Base-by-base conservation (phyloP, 2,329 filamentous ascomycete genomes). In the Cucurbitaria berberidis region DNA sequence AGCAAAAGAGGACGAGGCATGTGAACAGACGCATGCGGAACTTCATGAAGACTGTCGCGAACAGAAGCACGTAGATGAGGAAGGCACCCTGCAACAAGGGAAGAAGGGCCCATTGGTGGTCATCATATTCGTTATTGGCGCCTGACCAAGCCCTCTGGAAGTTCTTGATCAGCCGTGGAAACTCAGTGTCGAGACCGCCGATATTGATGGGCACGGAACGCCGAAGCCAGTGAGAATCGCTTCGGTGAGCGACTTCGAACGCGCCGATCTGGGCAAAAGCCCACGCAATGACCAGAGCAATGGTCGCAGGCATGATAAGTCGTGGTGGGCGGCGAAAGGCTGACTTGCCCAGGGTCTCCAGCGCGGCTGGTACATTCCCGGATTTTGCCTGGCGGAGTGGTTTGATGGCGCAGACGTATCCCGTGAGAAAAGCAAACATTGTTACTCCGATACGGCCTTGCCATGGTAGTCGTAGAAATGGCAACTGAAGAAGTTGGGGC, bases 371-470 rank as follows among this genome's bases (percentile, higher is more conserved):
- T 24, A 68, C 59, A 58, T 83, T 78, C 35, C 78, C 77, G 8
- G 77, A 74, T 29, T 80, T 78, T 18, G 79, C 77, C 39, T 80
- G 78, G 64, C 80, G 81, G 13, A 84, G 69, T 1, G 82, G 82
- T 64, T 84, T 84, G 52, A 84, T 74, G 24, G 81, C 81, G 65
- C 81, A 83, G 19, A 84, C 82, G 57, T 83, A 84, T 51, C 82
- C 82, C 1, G 82, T 84, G 47, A 84, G 70, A 58, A 84, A 82
- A 45, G 81, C 80, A 59, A 84, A 84, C 66, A 83, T 82, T 53
- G 81, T 81, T 29, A 84, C 82, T 38, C 81, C 81, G 26, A 83
- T 78, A 19, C 81, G 77, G 39, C 82, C 82, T 64, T 84, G 81
- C 73, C 76, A 81, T 26, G 80, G 80, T n/a, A 84, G 74, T n/a